A percentile compares a stretch with the other conserved stretches of the same genome.
Evolutionary conservation across 2,329 filamentous ascomycete species (phyloP).

Genomic region (Pseudopyricularia javanii): DNA sequence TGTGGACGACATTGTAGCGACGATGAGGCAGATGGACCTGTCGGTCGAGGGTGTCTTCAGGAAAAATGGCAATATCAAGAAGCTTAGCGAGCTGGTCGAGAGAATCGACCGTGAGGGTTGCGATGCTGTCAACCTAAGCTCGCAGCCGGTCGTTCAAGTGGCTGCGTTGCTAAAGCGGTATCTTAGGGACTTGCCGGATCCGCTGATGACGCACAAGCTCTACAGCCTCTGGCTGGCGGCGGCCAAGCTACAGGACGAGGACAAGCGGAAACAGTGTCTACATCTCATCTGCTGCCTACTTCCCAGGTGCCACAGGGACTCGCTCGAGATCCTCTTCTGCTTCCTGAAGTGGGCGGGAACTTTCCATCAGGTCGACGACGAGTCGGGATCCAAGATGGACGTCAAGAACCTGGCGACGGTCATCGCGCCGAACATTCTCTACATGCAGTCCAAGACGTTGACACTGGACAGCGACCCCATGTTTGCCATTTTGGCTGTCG

Average conservation of each 20-base stretch:
- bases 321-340: slow-evolving; percentile 85
- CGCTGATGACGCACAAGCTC: slow-evolving; percentile 87
- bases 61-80: slow-evolving; percentile 98
- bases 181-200: slow-evolving; percentile 85
- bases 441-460: slow-evolving; percentile 51
- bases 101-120: slow-evolving; percentile 77
- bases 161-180: slow-evolving; percentile 93
- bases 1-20: slow-evolving; percentile 85
- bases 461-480: slow-evolving; percentile 80
- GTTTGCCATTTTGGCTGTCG: slow-evolving; percentile 83
- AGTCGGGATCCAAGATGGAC: slow-evolving; percentile 97
- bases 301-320: slow-evolving; percentile 85
- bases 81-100: slow-evolving; percentile 74
- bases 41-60: slow-evolving; percentile 97
- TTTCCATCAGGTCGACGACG: slow-evolving; percentile 94
- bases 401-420: slow-evolving; percentile 95
- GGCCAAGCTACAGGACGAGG: slow-evolving; percentile 73
- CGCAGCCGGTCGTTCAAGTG: slow-evolving; percentile 85
- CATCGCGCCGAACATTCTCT: slow-evolving; percentile 90
- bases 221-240: slow-evolving; percentile 83
- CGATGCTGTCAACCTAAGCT: slow-evolving; percentile 73
- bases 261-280: slow-evolving; percentile 71
- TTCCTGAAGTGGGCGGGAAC: slow-evolving; percentile 97
- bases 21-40: slow-evolving; percentile 98
- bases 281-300: slow-evolving; percentile 87